Conservation (phyloP, 768 basidiomycete genomes). For the Sporobolomyces roseus region DNA sequence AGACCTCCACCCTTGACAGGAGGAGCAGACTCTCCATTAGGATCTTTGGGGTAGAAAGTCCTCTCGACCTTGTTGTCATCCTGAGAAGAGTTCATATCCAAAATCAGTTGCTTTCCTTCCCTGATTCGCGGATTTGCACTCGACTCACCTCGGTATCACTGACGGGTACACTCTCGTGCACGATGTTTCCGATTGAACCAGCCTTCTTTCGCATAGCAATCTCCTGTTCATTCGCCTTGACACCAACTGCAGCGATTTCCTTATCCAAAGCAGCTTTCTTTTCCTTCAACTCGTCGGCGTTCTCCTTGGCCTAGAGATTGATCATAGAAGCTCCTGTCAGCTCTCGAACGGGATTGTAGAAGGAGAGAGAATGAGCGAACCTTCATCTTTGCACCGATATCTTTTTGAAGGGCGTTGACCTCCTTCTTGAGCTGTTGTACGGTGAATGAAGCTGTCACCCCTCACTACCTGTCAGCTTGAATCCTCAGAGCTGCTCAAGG, state of each 20-base stretch:
- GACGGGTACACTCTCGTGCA: conserved; percentile 78
- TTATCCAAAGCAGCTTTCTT: conserved; percentile 81
- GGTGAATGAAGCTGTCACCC: conserved; percentile 80
- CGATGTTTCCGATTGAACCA: conserved; percentile 81
- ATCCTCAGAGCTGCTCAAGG: too few species aligned
- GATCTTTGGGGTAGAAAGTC: conserved; percentile 81
- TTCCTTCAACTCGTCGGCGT: conserved; percentile 78
- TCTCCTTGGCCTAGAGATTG: conserved; percentile 73
- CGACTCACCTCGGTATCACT: conserved; percentile 80
- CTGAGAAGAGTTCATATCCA: conserved; percentile 56
- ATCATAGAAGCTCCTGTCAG: background rate
- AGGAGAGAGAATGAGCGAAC: conserved; percentile 48
- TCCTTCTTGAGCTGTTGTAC: conserved; percentile 71
- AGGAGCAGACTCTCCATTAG: conserved; percentile 57
- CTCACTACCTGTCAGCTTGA: too few species aligned
- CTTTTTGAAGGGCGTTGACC: conserved; percentile 86
- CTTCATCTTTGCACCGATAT: conserved; percentile 92
- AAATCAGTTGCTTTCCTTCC: background rate
- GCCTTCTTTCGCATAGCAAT: conserved; percentile 73
- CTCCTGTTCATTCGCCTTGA: conserved; percentile 73
- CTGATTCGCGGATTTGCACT: too few species aligned
- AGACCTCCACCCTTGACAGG: conserved; percentile 36
- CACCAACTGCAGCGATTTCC: conserved; percentile 69
- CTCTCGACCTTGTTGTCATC: conserved; percentile 81
- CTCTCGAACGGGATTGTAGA: background rate